These are phyloP conservation scores for Cryptosporidium muris DNA, from an alignment of 169 alveolate species.

Conservation along the genomic window DNA sequence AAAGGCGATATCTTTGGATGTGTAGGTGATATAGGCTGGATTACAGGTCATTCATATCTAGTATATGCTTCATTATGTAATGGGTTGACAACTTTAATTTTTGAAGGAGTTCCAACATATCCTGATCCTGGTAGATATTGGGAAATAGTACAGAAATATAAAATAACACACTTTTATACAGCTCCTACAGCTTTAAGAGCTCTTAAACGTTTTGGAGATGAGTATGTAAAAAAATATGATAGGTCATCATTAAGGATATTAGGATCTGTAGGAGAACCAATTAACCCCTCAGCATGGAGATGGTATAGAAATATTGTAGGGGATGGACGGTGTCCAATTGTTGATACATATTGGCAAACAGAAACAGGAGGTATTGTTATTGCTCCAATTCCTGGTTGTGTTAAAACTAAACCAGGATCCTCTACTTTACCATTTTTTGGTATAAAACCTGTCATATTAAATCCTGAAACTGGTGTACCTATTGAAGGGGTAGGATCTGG, in stretches of 20 bases:
- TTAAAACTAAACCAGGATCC: constrained; percentile 91
- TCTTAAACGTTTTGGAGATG: constrained; percentile 83
- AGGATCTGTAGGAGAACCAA: constrained; percentile 93
- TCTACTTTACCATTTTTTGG: constrained; percentile 90
- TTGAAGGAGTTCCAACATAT: constrained; percentile 93
- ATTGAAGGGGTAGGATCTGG: constrained; percentile 83
- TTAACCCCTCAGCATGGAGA: constrained; percentile 93
- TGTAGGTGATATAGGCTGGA: constrained; percentile 98
- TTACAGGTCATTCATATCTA: constrained; percentile 96
- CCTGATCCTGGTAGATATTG: constrained; percentile 93
- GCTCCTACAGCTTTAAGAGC: constrained; percentile 98
- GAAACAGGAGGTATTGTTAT: constrained; percentile 95
- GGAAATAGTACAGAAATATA: constrained; percentile 89
- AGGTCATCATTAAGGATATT: constrained; percentile 78
- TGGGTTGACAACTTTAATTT: constrained; percentile 92
- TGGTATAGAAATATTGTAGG: constrained; percentile 88
- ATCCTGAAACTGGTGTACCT: constrained; percentile 87
- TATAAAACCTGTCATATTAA: constrained; percentile 86
- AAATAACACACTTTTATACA: constrained; percentile 91
- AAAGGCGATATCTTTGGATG: constrained; percentile 91
- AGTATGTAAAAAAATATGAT: constrained; percentile 77
- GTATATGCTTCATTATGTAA: constrained; percentile 94
- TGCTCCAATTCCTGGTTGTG: constrained; percentile 91
- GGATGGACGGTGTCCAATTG: constrained; percentile 80
- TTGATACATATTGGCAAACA: constrained; percentile 97